Base-by-base conservation (phyloP, 2,329 filamentous ascomycete species). In the Xylariaceae sp. region DNA sequence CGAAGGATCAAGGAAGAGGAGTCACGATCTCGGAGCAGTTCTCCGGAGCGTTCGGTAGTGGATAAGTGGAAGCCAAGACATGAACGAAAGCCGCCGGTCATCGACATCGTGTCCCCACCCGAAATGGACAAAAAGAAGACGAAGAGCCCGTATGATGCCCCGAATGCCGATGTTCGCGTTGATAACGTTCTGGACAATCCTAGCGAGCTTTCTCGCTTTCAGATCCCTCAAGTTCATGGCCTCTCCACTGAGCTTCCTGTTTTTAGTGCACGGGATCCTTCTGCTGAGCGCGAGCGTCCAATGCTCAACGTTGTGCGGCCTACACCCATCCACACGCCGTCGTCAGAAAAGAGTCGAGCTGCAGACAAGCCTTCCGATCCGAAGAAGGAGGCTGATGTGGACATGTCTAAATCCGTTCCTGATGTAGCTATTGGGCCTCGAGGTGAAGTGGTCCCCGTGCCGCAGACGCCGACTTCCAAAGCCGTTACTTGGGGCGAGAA, bases 401-500 rank as follows among this genome's bases (percentile, higher is more conserved):
- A 60, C 32, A 51, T 44, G 3, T 56, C 59, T 10, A 54, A 45
- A 43, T 23, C 67, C 62, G 54, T 63, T 12, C 52, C 75, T 26
- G 74, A 77, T 52, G 68, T 77, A 42, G 68, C 74, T 6, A 68
- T 76, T 49, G 74, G 66, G 40, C 67, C 77, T 20, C 74, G 71
- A 44, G 76, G 75, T 10, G 78, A 82, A 49, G 67, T 76, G 37
- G 67, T 78, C 10, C 71, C 76, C 54, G 72, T 72, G 1, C 67
- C 74, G n/a, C 74, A 77, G 49, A 70, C 75, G 20, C 75, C 78
- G 29, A 74, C 74, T 6, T 77, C 82, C 6, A 87, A 87, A 63
- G 79, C 74, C 42, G 86, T 89, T 3, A 85, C 79, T 12, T 89
- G 85, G 86, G 86, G 84, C 10, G 77, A 86, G 57, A 86, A 87